Percentiles rank a stretch among this genome's conserved stretches.
Evolutionary conservation across 768 basidiomycete species (phyloP).

Genomic region (Russula ochroleuca): DNA sequence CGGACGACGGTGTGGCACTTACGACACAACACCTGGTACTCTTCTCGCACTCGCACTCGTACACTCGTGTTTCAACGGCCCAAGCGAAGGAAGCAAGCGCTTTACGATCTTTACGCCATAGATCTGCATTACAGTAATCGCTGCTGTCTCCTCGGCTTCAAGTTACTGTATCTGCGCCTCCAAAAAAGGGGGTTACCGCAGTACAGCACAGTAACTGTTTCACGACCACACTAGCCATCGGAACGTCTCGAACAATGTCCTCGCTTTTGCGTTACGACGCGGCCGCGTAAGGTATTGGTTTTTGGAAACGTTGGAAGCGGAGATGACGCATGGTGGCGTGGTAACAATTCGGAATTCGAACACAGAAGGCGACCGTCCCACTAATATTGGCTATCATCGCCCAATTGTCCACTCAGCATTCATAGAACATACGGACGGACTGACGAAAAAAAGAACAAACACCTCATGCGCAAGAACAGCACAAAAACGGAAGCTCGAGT

Average conservation of each 20-base stretch:
- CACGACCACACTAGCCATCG: not conserved
- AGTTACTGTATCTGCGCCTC: too few species aligned
- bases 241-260: not conserved
- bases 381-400: too few species aligned
- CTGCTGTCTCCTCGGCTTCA: too few species aligned
- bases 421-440: not conserved
- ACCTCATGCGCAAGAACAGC: not conserved
- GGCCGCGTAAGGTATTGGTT: not conserved
- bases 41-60: too few species aligned
- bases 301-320: not conserved
- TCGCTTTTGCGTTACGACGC: not conserved
- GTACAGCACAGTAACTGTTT: not conserved
- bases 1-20: too few species aligned
- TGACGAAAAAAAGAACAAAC: not conserved
- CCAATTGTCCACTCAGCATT: not conserved
- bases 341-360: not conserved
- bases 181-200: too few species aligned
- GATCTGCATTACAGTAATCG: too few species aligned
- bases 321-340: not conserved
- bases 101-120: too few species aligned
- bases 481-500: not conserved
- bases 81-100: too few species aligned
- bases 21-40: too few species aligned
- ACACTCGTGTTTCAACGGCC: too few species aligned
- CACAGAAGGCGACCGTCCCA: too few species aligned